Percentiles rank a stretch among this genome's conserved stretches.
phyloP scores from a whole-genome alignment of 345 rosid species.

The Murraya paniculata region DNA sequence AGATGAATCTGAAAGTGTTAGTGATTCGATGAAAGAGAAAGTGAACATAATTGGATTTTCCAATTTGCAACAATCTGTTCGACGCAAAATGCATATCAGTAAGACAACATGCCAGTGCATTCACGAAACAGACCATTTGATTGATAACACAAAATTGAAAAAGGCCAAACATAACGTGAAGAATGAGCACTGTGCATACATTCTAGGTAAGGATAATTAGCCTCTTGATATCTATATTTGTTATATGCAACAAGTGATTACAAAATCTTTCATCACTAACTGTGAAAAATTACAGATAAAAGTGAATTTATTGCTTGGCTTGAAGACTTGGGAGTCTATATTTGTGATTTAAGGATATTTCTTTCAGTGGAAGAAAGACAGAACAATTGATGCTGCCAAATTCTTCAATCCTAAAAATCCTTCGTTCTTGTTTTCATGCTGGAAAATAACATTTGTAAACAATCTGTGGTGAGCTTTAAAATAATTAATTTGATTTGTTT shows the following conservation, averaged over 20 bases:
- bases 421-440: constrained; percentile 30
- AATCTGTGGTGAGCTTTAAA: constrained; percentile 20
- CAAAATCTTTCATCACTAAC: background rate
- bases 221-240: constrained; percentile 3
- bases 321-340: background rate
- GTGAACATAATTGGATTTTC: background rate
- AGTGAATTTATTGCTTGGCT: background rate
- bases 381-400: constrained; percentile 32
- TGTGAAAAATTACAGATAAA: background rate
- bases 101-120: background rate
- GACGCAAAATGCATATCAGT: background rate
- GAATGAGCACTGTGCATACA: background rate
- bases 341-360: background rate
- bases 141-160: background rate
- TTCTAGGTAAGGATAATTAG: constrained; percentile 9
- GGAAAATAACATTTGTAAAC: constrained; percentile 18
- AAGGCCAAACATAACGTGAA: too few relatives aligned
- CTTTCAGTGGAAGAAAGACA: constrained; percentile 24
- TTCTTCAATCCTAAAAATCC: constrained; percentile 37
- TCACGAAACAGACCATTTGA: background rate
- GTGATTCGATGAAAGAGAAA: constrained; percentile 3
- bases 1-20: background rate
- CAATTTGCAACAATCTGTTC: background rate
- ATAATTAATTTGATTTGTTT: background rate
- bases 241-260: background rate